phyloP scores from a whole-genome alignment of 768 basidiomycete genomes.

The Mycena alexandri region DNA sequence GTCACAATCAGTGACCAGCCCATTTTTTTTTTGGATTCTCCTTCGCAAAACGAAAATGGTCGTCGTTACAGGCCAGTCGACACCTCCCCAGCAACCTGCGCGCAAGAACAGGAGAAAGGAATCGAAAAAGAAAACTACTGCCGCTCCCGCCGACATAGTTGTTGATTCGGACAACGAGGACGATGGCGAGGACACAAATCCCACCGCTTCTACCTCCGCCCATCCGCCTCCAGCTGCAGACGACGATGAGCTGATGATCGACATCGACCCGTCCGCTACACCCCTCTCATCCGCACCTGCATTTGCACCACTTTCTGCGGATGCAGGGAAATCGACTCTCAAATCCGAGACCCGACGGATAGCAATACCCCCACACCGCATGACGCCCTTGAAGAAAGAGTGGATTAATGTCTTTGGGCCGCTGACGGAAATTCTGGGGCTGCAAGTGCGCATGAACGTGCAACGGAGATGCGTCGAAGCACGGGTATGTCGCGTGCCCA shows the following conservation, averaged over 20 bases:
- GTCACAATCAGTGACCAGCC: not conserved
- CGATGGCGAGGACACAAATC: conserved; percentile 23
- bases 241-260: conserved; percentile 77
- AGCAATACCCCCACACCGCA: conserved; percentile 94
- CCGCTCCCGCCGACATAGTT: conserved; percentile 25
- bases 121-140: conserved; percentile 51
- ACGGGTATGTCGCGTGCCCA: conserved; percentile 68
- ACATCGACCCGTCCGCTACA: conserved; percentile 61
- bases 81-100: conserved; percentile 33
- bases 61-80: conserved; percentile 24
- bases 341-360: conserved; percentile 92
- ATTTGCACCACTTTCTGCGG: conserved; percentile 77
- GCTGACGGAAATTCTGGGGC: conserved; percentile 91
- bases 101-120: conserved; percentile 62
- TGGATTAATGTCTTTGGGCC: conserved; percentile 97
- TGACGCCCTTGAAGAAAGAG: conserved; percentile 97
- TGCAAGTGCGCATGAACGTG: conserved; percentile 98
- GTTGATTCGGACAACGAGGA: conserved; percentile 49
- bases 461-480: conserved; percentile 91
- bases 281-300: conserved; percentile 65
- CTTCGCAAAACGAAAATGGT: conserved; percentile 26
- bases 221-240: conserved; percentile 39
- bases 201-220: conserved; percentile 33
- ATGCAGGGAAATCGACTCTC: conserved; percentile 65
- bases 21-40: too few relatives aligned